Base-by-base conservation (phyloP, 108 stramenopile genomes). In the Skeletonema costatum region DNA sequence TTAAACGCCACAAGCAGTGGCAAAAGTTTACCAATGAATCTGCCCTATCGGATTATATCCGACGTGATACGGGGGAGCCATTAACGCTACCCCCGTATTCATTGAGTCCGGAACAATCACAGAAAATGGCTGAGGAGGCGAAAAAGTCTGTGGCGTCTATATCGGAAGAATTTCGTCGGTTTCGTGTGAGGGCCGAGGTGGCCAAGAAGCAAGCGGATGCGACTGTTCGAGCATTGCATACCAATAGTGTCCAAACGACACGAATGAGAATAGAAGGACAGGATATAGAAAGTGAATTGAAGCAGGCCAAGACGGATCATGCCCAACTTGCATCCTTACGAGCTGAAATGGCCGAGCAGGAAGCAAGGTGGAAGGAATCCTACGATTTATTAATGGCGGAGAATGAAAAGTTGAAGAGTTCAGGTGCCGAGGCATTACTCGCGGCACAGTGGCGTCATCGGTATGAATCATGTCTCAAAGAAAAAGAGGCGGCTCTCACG, bases 371-470 rank as follows among this genome's bases (percentile, higher is more conserved):
- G 97, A 93, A 92, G 77, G 90, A 91, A 71, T 92, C 92, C 0
- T 96, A 97, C 64, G 92, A 96, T 74, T 66, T 85, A 14, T 59
- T 97, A 12, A 19, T 95, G 77, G 83, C 82, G 8, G 94, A 97
- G 83, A 95, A 94, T 75, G 87, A 92, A 66, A 85, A 84, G 25
- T 69, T 97, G 64, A 92, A 94, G 71, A 88, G 87, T 46, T 86
- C 90, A 5, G 95, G 97, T 21, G 92, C 92, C 1, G 97, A 97
- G 81, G 92, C 95, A 2, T 66, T 95, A 42, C 74, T 96, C 65
- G 97, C 97, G 21, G 87, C 93, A 11, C 95, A 97, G 82, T 97
- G 97, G 97, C 77, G 97, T 68, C 89, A 93, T 77, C 89, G 97
- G 16, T 97, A 95, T 73, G 97, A 97, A 78, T 65, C 82, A 33